phyloP scores from a whole-genome alignment of 441 rosid genomes.

The Dalechampia spathulata region DNA sequence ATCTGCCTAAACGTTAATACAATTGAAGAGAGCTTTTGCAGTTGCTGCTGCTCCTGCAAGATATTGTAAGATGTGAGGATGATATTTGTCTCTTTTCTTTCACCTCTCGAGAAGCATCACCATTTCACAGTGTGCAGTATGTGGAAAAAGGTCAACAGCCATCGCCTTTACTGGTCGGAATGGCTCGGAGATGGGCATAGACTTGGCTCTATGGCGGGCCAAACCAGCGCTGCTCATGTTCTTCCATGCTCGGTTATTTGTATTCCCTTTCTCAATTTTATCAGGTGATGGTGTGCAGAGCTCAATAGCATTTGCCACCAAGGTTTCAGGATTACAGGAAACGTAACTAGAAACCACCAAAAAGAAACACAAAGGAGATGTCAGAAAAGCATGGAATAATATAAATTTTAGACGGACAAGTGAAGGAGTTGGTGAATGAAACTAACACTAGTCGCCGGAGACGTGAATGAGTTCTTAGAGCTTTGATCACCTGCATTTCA shows the following conservation, averaged over 20 bases:
- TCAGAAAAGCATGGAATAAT: not conserved
- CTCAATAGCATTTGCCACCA: constrained; percentile 87
- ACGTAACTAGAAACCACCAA: constrained; percentile 49
- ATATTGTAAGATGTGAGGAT: not conserved
- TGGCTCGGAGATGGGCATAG: constrained; percentile 86
- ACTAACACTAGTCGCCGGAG: constrained; percentile 81
- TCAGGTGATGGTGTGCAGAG: constrained; percentile 79
- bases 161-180: constrained; percentile 86
- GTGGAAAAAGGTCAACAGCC: constrained; percentile 97
- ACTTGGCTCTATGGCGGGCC: constrained; percentile 81
- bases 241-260: constrained; percentile 55
- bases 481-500: constrained; percentile 61
- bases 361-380: not conserved
- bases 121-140: constrained; percentile 87
- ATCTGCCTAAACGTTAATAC: constrained; percentile 11
- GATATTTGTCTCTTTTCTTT: constrained; percentile 8
- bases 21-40: not conserved
- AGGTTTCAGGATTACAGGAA: constrained; percentile 93
- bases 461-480: constrained; percentile 61
- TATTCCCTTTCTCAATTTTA: constrained; percentile 56
- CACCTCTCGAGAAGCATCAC: constrained; percentile 91
- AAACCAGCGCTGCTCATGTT: constrained; percentile 69
- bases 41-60: not conserved
- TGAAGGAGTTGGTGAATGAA: constrained; percentile 5
- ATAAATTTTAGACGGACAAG: not conserved